phyloP scores from a whole-genome alignment of 2,329 filamentous ascomycete genomes.

The Ophiostoma sp. region DNA sequence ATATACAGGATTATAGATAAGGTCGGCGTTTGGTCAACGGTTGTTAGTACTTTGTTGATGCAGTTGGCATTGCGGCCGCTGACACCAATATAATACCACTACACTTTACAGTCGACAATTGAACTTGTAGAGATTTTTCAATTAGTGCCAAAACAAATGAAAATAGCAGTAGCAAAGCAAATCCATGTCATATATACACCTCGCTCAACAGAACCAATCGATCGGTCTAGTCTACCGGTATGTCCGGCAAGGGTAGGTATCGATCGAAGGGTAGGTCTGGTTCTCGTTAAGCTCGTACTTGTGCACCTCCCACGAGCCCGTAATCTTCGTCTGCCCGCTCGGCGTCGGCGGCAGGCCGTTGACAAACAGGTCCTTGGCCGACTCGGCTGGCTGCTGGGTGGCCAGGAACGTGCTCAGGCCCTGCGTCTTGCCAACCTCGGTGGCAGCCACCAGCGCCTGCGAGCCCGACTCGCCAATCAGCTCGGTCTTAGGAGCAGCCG shows the following conservation, averaged over 20 bases:
- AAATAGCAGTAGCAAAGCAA: slow-evolving; percentile 1
- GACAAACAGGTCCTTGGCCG: slow-evolving; percentile 58
- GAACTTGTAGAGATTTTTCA: background rate
- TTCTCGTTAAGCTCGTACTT: slow-evolving; percentile 61
- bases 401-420: slow-evolving; percentile 70
- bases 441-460: slow-evolving; percentile 66
- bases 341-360: slow-evolving; percentile 83
- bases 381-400: slow-evolving; percentile 46
- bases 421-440: slow-evolving; percentile 66
- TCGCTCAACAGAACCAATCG: background rate
- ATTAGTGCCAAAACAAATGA: background rate
- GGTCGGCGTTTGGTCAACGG: background rate
- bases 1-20: background rate
- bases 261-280: slow-evolving; percentile 56
- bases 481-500: slow-evolving; percentile 73
- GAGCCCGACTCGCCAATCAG: slow-evolving; percentile 59
- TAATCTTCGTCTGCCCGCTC: slow-evolving; percentile 56
- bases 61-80: background rate
- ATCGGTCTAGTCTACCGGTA: slow-evolving; percentile 37
- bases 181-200: slow-evolving; percentile 23
- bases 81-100: background rate
- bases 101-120: background rate
- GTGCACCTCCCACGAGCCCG: slow-evolving; percentile 59
- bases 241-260: slow-evolving; percentile 59
- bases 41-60: background rate